phyloP scores from a whole-genome alignment of 2,329 filamentous ascomycete species.

The Penicillium decumbens region DNA sequence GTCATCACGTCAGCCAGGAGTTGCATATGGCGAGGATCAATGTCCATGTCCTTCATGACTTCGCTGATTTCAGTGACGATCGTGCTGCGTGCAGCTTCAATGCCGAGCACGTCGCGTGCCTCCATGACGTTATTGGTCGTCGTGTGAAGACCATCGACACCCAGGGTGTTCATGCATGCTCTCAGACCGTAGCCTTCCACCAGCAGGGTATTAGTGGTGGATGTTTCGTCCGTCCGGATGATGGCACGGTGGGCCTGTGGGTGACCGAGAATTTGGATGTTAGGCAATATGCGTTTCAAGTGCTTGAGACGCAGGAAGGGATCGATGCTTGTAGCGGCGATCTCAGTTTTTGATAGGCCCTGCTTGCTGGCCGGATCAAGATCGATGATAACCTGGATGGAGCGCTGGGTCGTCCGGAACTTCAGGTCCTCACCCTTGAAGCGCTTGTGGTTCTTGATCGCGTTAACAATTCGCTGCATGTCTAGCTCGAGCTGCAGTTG shows the following conservation, averaged over 20 bases:
- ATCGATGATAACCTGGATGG: conserved; percentile 70
- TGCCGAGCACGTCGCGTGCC: conserved; percentile 77
- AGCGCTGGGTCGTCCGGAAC: conserved; percentile 46
- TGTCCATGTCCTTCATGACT: conserved; percentile 92
- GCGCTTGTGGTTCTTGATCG: conserved; percentile 77
- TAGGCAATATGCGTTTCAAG: conserved; percentile 74
- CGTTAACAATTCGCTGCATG: conserved; percentile 65
- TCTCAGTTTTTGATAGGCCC: conserved; percentile 40
- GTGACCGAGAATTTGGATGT: conserved; percentile 85
- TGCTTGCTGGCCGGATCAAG: conserved; percentile 34
- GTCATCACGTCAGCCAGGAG: conserved; percentile 98
- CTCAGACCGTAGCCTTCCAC: conserved; percentile 93
- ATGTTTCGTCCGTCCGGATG: conserved; percentile 72
- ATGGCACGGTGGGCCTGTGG: conserved; percentile 80
- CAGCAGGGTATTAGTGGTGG: conserved; percentile 66
- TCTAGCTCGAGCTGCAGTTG: conserved; percentile 77
- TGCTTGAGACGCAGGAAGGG: conserved; percentile 66
- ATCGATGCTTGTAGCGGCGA: conserved; percentile 41
- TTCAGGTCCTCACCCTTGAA: conserved; percentile 64
- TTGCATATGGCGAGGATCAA: conserved; percentile 97
- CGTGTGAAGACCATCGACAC: conserved; percentile 72
- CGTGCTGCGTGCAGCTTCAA: conserved; percentile 85
- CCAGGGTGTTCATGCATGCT: conserved; percentile 87
- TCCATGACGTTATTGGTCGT: conserved; percentile 88
- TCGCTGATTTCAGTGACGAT: conserved; percentile 82